Conservation (phyloP, 1,284 basidiomycete species). For the Ceratobasidium sp. region DNA sequence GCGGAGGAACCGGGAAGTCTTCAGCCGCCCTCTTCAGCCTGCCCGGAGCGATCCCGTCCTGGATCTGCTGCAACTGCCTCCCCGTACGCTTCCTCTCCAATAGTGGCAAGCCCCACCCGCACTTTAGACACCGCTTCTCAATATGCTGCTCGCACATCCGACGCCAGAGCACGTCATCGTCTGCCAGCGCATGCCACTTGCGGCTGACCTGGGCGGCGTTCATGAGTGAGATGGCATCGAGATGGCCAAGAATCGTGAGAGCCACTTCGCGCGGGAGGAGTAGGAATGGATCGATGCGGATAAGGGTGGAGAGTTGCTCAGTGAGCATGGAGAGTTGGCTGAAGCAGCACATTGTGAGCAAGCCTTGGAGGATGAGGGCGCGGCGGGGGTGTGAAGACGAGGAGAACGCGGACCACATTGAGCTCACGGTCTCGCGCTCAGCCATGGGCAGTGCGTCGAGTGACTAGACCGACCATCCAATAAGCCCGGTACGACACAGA, state of each 20-base stretch:
- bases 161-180: slow-evolving; percentile 96
- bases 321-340: slow-evolving; percentile 97
- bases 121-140: slow-evolving; percentile 96
- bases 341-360: slow-evolving; percentile 99
- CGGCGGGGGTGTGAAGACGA: slow-evolving; percentile 91
- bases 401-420: slow-evolving; percentile 97
- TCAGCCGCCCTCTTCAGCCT: slow-evolving; percentile 28
- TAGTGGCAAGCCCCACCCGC: slow-evolving; percentile 96
- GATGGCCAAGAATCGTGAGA: slow-evolving; percentile 89
- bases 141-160: slow-evolving; percentile 99
- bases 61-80: slow-evolving; percentile 48
- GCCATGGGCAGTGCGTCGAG: slow-evolving; percentile 90
- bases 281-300: slow-evolving; percentile 94
- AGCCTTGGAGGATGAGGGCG: slow-evolving; percentile 93
- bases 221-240: slow-evolving; percentile 96
- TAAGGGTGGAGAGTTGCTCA: slow-evolving; percentile 89
- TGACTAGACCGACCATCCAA: slow-evolving; percentile 65
- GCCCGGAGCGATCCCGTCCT: too few relatives aligned
- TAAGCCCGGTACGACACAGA: not conserved
- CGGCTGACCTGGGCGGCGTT: slow-evolving; percentile 93
- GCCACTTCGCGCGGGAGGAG: slow-evolving; percentile 92
- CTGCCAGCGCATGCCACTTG: slow-evolving; percentile 89
- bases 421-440: slow-evolving; percentile 90
- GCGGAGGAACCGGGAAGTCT: not conserved
- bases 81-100: slow-evolving; percentile 77